Evolutionary conservation across 148 eudicot species (phyloP).

Genomic region (Limonium bicolor): DNA sequence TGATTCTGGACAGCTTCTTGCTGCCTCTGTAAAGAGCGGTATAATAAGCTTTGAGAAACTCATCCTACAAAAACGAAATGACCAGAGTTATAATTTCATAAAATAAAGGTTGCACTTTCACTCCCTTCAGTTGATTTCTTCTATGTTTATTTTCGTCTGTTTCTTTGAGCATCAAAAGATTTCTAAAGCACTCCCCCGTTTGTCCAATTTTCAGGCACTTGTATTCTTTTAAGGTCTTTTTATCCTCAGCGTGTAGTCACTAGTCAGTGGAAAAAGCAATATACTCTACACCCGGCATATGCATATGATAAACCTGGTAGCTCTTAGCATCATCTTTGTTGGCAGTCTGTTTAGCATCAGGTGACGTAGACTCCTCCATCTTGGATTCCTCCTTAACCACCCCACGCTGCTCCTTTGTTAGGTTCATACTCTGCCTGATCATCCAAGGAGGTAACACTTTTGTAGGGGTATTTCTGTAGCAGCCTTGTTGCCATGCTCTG

Average conservation of each 20-base stretch:
- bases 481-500: constrained; percentile 41
- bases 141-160: too few species aligned
- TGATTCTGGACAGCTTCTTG: background rate
- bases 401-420: constrained; percentile 88
- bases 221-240: constrained; percentile 25
- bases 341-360: constrained; percentile 62
- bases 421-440: constrained; percentile 86
- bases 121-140: too few species aligned
- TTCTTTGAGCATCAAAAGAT: background rate
- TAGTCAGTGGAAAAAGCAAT: too few species aligned
- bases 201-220: too few species aligned
- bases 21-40: constrained; percentile 58
- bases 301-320: background rate
- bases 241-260: constrained; percentile 18
- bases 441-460: constrained; percentile 98
- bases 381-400: constrained; percentile 49
- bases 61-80: constrained; percentile 31
- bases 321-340: constrained; percentile 30
- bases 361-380: constrained; percentile 31
- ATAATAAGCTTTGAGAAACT: constrained; percentile 80
- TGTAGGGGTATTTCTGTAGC: constrained; percentile 25
- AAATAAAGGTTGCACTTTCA: too few species aligned
- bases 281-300: background rate
- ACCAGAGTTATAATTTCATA: background rate
- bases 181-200: background rate